These are phyloP conservation scores for Cryptococcus floricola DNA, from an alignment of 1,284 basidiomycete species.

Conservation along the genomic window DNA sequence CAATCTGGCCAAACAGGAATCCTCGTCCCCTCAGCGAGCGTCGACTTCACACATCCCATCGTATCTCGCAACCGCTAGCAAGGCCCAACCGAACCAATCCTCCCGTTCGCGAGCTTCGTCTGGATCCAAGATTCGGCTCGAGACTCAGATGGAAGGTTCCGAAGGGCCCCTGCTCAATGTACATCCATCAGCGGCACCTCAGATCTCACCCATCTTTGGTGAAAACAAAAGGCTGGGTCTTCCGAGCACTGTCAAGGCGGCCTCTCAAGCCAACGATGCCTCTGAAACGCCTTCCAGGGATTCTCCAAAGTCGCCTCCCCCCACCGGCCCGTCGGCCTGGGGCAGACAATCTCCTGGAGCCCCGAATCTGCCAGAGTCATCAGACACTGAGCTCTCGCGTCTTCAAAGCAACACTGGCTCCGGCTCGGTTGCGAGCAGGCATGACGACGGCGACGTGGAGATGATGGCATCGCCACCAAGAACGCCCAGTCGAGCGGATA, in stretches of 20 bases:
- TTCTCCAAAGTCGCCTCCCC: not conserved
- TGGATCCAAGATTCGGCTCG: no score
- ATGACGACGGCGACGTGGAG: constrained; percentile 11
- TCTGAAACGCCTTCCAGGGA: not conserved
- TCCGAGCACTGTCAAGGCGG: constrained; percentile 13
- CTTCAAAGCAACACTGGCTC: no score
- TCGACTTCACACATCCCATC: constrained; percentile 6
- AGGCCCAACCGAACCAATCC: no score
- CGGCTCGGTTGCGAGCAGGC: not conserved
- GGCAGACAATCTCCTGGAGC: constrained; percentile 9
- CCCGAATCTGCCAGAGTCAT: not conserved
- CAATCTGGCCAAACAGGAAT: not conserved
- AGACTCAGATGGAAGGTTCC: no score
- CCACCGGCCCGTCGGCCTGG: constrained; percentile 6
- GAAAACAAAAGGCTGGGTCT: constrained; percentile 6
- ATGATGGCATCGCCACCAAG: constrained; percentile 10
- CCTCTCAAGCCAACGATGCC: not conserved
- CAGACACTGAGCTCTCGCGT: no score
- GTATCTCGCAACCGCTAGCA: no score
- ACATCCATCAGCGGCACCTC: not conserved
- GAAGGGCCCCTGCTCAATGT: not conserved
- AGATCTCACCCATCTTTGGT: constrained; percentile 1
- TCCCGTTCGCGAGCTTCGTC: no score
- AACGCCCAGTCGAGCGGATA: constrained; percentile 3
- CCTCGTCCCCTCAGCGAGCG: constrained; percentile 1